Conservation (phyloP, 2,329 filamentous ascomycete genomes). For the Cordyceps cicadae region DNA sequence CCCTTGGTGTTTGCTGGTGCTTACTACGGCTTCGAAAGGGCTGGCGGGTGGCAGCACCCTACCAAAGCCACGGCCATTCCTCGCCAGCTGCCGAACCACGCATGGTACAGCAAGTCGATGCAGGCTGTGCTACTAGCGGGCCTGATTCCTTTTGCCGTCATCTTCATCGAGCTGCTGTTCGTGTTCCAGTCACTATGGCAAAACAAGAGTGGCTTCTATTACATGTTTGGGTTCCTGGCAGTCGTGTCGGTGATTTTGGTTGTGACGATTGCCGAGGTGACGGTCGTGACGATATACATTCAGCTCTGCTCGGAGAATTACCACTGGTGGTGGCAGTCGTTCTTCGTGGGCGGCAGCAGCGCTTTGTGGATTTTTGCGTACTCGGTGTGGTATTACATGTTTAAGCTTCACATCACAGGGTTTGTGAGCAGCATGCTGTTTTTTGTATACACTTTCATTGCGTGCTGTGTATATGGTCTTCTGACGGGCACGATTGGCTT, state of each 20-base stretch:
- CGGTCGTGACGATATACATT: constrained; percentile 73
- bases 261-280: constrained; percentile 73
- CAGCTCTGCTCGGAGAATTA: constrained; percentile 81
- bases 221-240: constrained; percentile 78
- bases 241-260: constrained; percentile 65
- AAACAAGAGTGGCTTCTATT: constrained; percentile 87
- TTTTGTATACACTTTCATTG: constrained; percentile 77
- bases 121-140: constrained; percentile 64
- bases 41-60: constrained; percentile 68
- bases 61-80: constrained; percentile 66
- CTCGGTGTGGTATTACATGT: constrained; percentile 75
- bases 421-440: constrained; percentile 74
- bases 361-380: constrained; percentile 77
- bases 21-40: constrained; percentile 64
- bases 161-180: constrained; percentile 81
- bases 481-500: constrained; percentile 80
- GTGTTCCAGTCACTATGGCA: constrained; percentile 84
- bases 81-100: constrained; percentile 64
- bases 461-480: constrained; percentile 72
- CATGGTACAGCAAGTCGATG: constrained; percentile 63
- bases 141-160: constrained; percentile 74
- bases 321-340: constrained; percentile 89
- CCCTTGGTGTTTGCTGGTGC: constrained; percentile 76
- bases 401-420: constrained; percentile 71
- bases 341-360: constrained; percentile 68